Conservation (phyloP, 192 early-diverging fungal genomes). For the Paraglomus brasilianum region DNA sequence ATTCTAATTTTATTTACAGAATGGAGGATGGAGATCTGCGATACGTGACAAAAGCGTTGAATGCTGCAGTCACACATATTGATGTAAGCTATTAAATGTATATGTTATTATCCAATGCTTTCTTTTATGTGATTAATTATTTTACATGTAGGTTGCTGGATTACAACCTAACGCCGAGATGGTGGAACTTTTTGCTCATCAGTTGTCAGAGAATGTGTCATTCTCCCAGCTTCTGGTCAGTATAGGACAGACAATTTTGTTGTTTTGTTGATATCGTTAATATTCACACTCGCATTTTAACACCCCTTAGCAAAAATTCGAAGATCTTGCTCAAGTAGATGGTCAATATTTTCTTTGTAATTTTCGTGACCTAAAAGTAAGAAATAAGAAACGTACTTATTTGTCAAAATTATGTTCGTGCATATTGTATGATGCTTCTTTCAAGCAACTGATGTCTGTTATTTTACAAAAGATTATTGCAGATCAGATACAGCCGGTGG, state of each 20-base stretch:
- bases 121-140: slow-evolving; percentile 28
- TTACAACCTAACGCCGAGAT: slow-evolving; percentile 72
- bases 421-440: too few relatives aligned
- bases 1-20: background rate
- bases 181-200: slow-evolving; percentile 73
- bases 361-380: slow-evolving; percentile 60
- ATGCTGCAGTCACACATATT: background rate
- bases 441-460: too few relatives aligned
- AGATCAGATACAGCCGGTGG: slow-evolving; percentile 56
- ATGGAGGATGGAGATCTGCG: slow-evolving; percentile 30
- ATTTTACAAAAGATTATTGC: slow-evolving; percentile 51
- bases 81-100: slow-evolving; percentile 30
- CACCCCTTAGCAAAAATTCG: slow-evolving; percentile 57
- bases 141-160: slow-evolving; percentile 53
- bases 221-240: slow-evolving; percentile 64
- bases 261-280: background rate
- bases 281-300: slow-evolving; percentile 2
- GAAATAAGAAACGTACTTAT: background rate
- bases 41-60: slow-evolving; percentile 27
- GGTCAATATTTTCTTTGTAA: slow-evolving; percentile 78
- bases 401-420: too few relatives aligned
- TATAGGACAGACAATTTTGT: background rate
- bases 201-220: slow-evolving; percentile 55
- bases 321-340: slow-evolving; percentile 63
- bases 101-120: slow-evolving; percentile 31